These are phyloP conservation scores for Deinandra increscens DNA, from an alignment of 129 eudicot species.

Conservation along the genomic window DNA sequence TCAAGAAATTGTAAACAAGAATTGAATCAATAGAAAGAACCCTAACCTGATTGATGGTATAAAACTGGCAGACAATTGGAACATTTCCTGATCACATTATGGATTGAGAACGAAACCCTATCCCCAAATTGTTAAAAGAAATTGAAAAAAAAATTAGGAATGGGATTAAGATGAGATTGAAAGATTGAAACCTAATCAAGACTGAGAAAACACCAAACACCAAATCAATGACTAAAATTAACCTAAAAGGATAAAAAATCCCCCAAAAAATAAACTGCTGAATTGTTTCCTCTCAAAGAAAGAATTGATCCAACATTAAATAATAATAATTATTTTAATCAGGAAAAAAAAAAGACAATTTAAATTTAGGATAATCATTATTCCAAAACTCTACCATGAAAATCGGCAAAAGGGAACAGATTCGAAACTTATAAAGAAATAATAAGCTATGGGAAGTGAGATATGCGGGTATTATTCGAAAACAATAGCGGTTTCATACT, in stretches of 20 bases:
- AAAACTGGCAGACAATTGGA: constrained; percentile 25
- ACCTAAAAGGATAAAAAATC: constrained; percentile 30
- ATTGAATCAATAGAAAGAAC: constrained; percentile 25
- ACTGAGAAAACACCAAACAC: constrained; percentile 41
- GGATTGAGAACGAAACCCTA: constrained; percentile 25
- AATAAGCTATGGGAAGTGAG: constrained; percentile 4
- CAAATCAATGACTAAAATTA: constrained; percentile 34
- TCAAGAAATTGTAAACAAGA: constrained; percentile 16
- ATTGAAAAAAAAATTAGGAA: no score
- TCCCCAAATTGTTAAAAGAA: constrained; percentile 17
- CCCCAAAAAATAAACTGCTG: background rate
- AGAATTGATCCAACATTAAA: constrained; percentile 16
- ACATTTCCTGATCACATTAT: constrained; percentile 19
- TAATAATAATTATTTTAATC: constrained; percentile 13
- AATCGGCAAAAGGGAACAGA: constrained; percentile 23
- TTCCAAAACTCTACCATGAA: constrained; percentile 20
- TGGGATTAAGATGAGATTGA: background rate
- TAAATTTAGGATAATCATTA: constrained; percentile 15
- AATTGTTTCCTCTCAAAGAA: background rate
- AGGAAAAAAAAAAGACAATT: constrained; percentile 8
- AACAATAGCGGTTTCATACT: background rate
- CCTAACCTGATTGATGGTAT: constrained; percentile 32
- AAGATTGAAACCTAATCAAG: constrained; percentile 38
- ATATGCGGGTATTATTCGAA: constrained; percentile 28
- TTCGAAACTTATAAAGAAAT: constrained; percentile 22